Evolutionary conservation across 2,329 filamentous ascomycete genomes (phyloP), one percentile per base, ranked within the genome.

Genomic region (Mariannaea elegans): DNA sequence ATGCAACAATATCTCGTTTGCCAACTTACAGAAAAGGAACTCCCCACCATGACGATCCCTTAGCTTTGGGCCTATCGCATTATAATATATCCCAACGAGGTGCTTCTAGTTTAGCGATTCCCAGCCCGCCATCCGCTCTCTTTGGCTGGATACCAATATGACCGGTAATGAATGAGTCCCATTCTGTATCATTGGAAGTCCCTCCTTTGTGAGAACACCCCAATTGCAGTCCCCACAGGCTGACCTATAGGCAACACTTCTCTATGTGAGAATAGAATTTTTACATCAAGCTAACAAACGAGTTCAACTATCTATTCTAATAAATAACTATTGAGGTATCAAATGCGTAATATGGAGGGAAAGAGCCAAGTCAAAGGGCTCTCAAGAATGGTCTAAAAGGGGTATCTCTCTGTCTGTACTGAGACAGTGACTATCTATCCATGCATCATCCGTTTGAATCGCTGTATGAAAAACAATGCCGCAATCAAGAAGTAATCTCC

Each of bases 321-420:
- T 29, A 21, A 34, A 44, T 34, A 56, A 48, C 46, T 32, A 50
- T 36, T 36, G 42, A 53, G 49, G 59, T 61, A 61, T 61, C 59
- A 48, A 61, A 61, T 46, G 48, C 48, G 41, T 29, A 13, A 41
- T 39, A 41, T 14, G 13, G 27, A 21, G n/a, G 3, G 14, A 18
- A 53, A 55, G 42, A 53, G 41, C 32, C 41, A 29, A 36, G 41
- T 36, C 47, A 27, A 46, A 53, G 34, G 55, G 48, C 53, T 64
- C 56, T 65, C 49, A 23, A 45, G 36, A 69, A 59, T 65, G 51
- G 47, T 68, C 65, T 64, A 27, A 59, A 59, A 60, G 34, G 67
- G 67, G 67, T 70, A 70, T 70, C 56, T 55, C 27, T 50, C 54
- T 68, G 61, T 23, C 53, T 55, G 18, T 27, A 54, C 52, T 36